These are phyloP conservation scores for Scleroderma bovista DNA, from an alignment of 768 basidiomycete species.

Conservation along the genomic window DNA sequence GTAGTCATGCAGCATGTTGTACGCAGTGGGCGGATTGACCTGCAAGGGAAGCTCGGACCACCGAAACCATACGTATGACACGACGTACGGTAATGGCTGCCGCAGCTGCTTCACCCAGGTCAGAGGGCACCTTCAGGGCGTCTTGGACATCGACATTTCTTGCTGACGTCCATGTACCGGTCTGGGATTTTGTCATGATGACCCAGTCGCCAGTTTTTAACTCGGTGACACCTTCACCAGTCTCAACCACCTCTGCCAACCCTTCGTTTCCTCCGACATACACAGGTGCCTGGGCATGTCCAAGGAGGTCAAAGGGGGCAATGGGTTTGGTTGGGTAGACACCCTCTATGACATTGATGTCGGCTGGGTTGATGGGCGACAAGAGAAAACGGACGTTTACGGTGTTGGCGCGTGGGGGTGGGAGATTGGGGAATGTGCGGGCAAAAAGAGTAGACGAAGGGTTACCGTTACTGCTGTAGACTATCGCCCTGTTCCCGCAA, in stretches of 20 bases:
- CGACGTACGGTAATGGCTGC: slow-evolving; percentile 65
- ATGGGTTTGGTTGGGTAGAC: slow-evolving; percentile 71
- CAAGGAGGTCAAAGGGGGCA: slow-evolving; percentile 31
- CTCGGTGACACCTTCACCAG: slow-evolving; percentile 49
- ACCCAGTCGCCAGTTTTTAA: slow-evolving; percentile 67
- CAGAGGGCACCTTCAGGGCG: slow-evolving; percentile 53
- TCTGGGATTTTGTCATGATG: slow-evolving; percentile 58
- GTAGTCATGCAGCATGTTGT: slow-evolving; percentile 75
- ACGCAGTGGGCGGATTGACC: slow-evolving; percentile 83
- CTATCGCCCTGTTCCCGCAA: slow-evolving; percentile 52
- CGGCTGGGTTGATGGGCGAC: slow-evolving; percentile 77
- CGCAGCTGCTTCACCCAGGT: slow-evolving; percentile 56
- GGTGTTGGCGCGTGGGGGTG: slow-evolving; percentile 49
- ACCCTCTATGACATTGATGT: slow-evolving; percentile 76
- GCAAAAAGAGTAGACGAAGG: slow-evolving; percentile 56
- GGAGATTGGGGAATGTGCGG: slow-evolving; percentile 45
- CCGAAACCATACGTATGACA: not conserved
- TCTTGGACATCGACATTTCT: slow-evolving; percentile 50
- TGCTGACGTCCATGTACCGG: slow-evolving; percentile 70
- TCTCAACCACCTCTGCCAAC: slow-evolving; percentile 55
- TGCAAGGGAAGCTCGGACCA: slow-evolving; percentile 18
- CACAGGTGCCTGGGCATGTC: slow-evolving; percentile 26
- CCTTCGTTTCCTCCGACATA: slow-evolving; percentile 78
- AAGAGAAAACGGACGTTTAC: slow-evolving; percentile 64
- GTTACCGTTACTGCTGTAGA: slow-evolving; percentile 57